Percentiles rank a stretch among this genome's conserved stretches.
Conservation (phyloP, 139 green algal genomes). For the Dunaliella sp. region DNA sequence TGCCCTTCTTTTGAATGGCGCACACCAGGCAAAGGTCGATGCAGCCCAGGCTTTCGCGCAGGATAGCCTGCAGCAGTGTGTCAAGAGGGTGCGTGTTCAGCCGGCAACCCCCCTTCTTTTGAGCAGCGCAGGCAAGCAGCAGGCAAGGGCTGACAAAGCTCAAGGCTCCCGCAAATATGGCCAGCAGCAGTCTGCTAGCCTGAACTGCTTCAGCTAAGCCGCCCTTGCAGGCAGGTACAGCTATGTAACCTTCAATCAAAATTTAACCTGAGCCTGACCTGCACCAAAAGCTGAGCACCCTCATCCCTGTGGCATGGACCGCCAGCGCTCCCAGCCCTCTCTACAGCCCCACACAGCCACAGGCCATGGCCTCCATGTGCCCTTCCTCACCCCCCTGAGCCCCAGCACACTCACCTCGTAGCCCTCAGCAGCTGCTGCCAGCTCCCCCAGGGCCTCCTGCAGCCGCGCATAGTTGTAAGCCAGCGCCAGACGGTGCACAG, state of each 20-base stretch:
- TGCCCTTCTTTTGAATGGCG: constrained; percentile 50
- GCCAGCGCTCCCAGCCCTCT: constrained; percentile 64
- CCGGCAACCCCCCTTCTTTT: no score
- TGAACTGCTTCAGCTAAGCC: no score
- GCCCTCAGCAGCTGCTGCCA: constrained; percentile 41
- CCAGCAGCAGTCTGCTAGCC: no score
- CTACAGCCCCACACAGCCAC: constrained; percentile 75
- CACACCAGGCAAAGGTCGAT: constrained; percentile 81
- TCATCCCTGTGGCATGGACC: constrained; percentile 51
- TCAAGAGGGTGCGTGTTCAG: no score
- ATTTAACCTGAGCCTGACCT: no score
- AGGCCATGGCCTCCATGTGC: constrained; percentile 76
- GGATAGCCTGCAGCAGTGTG: constrained; percentile 55
- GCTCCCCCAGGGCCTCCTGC: constrained; percentile 64
- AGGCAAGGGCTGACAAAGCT: no score
- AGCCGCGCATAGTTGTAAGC: constrained; percentile 81
- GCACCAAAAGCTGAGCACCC: no score
- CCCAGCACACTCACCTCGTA: constrained; percentile 50
- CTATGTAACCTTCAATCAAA: no score
- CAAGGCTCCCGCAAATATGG: no score
- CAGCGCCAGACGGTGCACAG: constrained; percentile 60
- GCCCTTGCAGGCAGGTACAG: no score
- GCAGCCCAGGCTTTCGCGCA: constrained; percentile 63
- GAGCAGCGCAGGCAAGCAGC: no score
- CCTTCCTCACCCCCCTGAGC: no score